phyloP scores from a whole-genome alignment of 78 protist genomes.

The Cavenderia fasciculata region DNA sequence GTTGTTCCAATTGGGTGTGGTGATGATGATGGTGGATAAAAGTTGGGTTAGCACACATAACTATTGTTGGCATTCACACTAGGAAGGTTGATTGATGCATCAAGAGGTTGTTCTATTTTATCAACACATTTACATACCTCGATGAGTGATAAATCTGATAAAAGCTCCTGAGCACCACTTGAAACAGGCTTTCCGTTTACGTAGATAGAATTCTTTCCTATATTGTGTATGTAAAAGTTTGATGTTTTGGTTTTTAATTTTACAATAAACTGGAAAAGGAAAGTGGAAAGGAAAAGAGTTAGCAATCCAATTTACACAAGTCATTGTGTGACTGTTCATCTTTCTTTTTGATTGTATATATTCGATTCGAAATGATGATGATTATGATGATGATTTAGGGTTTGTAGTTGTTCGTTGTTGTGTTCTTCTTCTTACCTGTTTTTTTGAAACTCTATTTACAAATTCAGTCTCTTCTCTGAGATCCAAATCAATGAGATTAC shows the following conservation, averaged over 20 bases:
- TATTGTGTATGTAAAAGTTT: slow-evolving; percentile 46
- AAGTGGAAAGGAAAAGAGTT: neutral
- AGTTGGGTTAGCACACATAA: neutral
- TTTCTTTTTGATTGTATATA: too few species aligned
- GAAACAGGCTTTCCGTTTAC: slow-evolving; percentile 47
- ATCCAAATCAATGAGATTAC: slow-evolving; percentile 48
- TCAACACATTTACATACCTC: slow-evolving; percentile 14
- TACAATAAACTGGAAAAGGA: slow-evolving; percentile 2
- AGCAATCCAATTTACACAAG: too few species aligned
- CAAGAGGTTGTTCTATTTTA: neutral
- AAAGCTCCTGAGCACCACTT: neutral
- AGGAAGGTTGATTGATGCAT: neutral
- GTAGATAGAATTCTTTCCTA: slow-evolving; percentile 47
- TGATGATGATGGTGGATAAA: neutral
- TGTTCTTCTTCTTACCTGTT: slow-evolving; percentile 34
- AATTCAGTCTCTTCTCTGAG: slow-evolving; percentile 37
- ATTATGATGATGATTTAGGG: too few species aligned
- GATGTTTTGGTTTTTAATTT: slow-evolving; percentile 44
- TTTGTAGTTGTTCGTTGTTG: neutral
- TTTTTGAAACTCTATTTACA: slow-evolving; percentile 32
- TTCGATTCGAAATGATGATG: too few species aligned
- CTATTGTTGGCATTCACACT: neutral
- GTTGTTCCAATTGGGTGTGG: too few species aligned
- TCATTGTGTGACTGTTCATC: too few species aligned
- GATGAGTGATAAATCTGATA: slow-evolving; percentile 46